phyloP scores from a whole-genome alignment of 441 rosid species.

The Aquilaria agallochum region DNA sequence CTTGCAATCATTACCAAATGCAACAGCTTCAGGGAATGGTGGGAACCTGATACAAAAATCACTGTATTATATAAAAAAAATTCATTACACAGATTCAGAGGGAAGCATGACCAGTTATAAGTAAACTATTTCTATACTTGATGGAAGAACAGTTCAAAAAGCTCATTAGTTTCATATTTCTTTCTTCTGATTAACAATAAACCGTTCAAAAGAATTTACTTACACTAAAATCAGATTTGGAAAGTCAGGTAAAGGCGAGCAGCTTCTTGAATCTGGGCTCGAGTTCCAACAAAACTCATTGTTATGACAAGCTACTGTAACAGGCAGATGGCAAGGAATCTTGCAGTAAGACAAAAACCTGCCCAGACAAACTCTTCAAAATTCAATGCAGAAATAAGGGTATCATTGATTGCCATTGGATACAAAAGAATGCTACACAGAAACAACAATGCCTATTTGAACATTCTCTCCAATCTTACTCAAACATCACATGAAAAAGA shows the following conservation, averaged over 20 bases:
- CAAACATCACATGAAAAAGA: too few relatives aligned
- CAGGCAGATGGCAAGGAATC: conserved; percentile 74
- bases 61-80: conserved; percentile 15
- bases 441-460: background rate
- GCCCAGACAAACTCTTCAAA: conserved; percentile 23
- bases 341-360: conserved; percentile 79
- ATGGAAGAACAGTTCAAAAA: too few relatives aligned
- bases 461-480: too few relatives aligned
- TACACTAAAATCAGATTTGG: conserved; percentile 81
- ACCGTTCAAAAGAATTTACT: conserved; percentile 20
- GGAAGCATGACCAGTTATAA: conserved; percentile 1
- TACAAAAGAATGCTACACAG: background rate
- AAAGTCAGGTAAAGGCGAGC: conserved; percentile 55
- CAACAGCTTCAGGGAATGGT: conserved; percentile 78
- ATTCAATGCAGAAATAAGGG: conserved; percentile 8
- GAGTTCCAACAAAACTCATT: conserved; percentile 84
- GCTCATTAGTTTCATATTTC: background rate
- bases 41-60: conserved; percentile 58
- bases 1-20: conserved; percentile 81
- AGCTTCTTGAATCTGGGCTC: conserved; percentile 52
- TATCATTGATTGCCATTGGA: conserved; percentile 3
- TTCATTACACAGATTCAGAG: conserved; percentile 1
- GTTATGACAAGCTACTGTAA: conserved; percentile 86
- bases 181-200: background rate
- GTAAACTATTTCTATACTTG: conserved; percentile 2